These are phyloP conservation scores for Annulohypoxylon moriforme DNA, from an alignment of 495 filamentous ascomycete species.

Conservation along the genomic window DNA sequence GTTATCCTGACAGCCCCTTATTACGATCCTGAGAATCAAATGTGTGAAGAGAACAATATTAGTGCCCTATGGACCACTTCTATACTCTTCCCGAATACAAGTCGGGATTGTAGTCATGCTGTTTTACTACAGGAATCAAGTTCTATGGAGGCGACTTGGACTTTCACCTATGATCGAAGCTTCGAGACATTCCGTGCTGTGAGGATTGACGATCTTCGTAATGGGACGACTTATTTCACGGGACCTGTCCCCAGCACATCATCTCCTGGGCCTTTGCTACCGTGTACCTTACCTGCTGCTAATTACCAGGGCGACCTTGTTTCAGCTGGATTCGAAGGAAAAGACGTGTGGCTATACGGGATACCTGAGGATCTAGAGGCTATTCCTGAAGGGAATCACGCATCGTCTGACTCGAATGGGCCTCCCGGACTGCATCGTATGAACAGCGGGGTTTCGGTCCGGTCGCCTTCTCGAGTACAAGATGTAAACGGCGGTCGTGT, in stretches of 20 bases:
- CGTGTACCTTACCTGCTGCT: constrained; percentile 75
- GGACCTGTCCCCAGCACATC: constrained; percentile 66
- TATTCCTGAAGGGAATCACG: constrained; percentile 50
- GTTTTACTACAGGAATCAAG: constrained; percentile 74
- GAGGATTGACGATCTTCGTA: constrained; percentile 75
- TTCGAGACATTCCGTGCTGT: constrained; percentile 83
- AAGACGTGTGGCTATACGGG: constrained; percentile 83
- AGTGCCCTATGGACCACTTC: constrained; percentile 89
- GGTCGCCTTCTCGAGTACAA: constrained; percentile 50
- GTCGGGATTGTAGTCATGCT: constrained; percentile 79
- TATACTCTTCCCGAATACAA: constrained; percentile 84
- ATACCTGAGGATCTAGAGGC: constrained; percentile 79
- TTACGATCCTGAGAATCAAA: constrained; percentile 68
- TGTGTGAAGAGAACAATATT: constrained; percentile 70
- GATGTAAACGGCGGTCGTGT: constrained; percentile 54
- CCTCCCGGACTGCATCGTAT: constrained; percentile 49
- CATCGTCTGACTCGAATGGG: constrained; percentile 44
- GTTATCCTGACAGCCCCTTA: constrained; percentile 86
- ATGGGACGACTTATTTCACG: constrained; percentile 85
- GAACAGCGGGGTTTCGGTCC: constrained; percentile 55
- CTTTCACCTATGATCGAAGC: constrained; percentile 80
- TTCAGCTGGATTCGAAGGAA: constrained; percentile 78
- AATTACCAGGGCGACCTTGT: constrained; percentile 77
- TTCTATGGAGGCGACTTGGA: constrained; percentile 80
- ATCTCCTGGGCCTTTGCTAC: constrained; percentile 62